Base-by-base conservation (phyloP, 345 rosid species). In the Murraya paniculata region DNA sequence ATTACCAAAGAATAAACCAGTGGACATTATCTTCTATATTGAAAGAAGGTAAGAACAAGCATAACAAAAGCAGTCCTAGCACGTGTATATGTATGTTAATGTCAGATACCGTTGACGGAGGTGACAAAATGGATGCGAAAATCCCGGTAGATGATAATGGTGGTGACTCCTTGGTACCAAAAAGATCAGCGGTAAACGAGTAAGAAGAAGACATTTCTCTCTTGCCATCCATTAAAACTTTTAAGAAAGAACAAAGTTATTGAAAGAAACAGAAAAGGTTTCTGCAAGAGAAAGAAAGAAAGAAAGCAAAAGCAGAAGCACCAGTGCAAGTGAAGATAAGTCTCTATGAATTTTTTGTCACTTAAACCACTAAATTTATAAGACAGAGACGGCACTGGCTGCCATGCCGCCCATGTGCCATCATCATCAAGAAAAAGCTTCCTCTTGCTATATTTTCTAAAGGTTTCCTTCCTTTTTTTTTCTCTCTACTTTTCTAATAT, bases 91-190 rank as follows among this genome's bases (percentile, higher is more conserved):
- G 22, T 18, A 19, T 16, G 22, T 16, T 16, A 53, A 19, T 5
- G 39, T 19, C 31, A 27, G 48, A 77, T 86, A 90, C 97, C 87
- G 79, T 78, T 6, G 90, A 80, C 28, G 90, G 90, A 66, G 86
- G 91, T 71, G 93, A 83, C 68, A 92, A 90, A 67, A 94, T 90
- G 57, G 97, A 89, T 57, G 86, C 85, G 59, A 92, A 87, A 66
- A 74, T 84, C 66, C 93, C 87, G n/a, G 90, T 60, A 21, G 93
- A 83, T 13, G 93, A 71, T 18, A 84, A 28, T 6, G 91, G 82
- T 30, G 87, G 78, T 36, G 88, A 75, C 68, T 91, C 89, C 84
- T 86, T 94, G 80, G 81, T 82, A 78, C 96, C 92, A 75, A 90
- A 94, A 72, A 94, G 90, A 68, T 91, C 87, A 78, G 90, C 76